Evolutionary conservation across 2,329 filamentous ascomycete genomes (phyloP), one percentile per base, ranked within the genome.

Genomic region (Nannizzia gypsea): DNA sequence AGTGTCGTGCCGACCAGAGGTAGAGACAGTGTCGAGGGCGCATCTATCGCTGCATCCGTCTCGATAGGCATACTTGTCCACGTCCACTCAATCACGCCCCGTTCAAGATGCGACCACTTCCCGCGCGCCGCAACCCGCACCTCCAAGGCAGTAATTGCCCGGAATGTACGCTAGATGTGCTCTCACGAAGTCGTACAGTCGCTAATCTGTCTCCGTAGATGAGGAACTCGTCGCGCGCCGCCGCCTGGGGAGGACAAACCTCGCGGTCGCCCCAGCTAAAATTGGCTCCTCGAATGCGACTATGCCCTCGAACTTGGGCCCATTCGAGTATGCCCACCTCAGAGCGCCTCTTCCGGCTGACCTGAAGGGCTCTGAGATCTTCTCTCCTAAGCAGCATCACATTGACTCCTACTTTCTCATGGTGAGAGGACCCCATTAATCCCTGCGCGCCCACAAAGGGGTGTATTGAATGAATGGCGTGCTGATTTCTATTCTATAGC

Each of bases 261-360:
- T 99, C 64, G 85, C 86, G 8, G 85, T 91, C 58, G 93, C 90
- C 77, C 85, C 90, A 68, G 84, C 86, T 36, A 84, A 87, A 66
- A 78, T 86, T n/a, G 83, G 83, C 62, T 83, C 83, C 8, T 81
- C 82, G 42, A 87, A 85, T 72, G 86, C 89, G 64, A 83, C 85
- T 60, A 89, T 89, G 71, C 79, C 84, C 54, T 81, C 86, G 65
- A 85, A 87, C 66, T 79, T 93, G 62, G 90, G 89, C 57, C 84
- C 86, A 54, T 96, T 99, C 72, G 93, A 97, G 74, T 99, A 99
- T 74, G 92, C 91, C 65, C 93, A 99, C 72, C 81, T 99, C 56
- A 88, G 92, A 69, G 92, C 91, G 62, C 92, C 93, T 13, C 78
- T 99, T 54, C 93, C 93, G 56, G 93, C 91, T 74, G 90, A 93